These are phyloP conservation scores for Pseudopithomyces maydicus DNA, from an alignment of 2,329 filamentous ascomycete genomes.

Conservation along the genomic window DNA sequence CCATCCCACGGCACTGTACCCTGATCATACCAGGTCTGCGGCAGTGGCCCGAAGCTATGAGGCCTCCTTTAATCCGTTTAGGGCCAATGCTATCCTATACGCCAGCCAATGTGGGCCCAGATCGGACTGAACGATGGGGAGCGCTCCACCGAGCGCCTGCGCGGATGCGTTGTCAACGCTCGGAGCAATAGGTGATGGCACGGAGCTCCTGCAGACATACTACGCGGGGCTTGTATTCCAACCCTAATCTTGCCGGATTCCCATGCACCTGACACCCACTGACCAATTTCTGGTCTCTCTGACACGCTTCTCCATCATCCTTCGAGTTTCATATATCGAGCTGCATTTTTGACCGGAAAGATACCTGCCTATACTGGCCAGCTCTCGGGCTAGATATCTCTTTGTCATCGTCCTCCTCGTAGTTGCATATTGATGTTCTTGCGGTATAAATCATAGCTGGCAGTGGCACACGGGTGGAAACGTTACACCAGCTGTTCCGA, in stretches of 20 bases:
- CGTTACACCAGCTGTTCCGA: too few species aligned
- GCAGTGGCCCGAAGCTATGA: not conserved
- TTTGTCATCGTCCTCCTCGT: conserved; percentile 4
- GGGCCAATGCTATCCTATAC: not conserved
- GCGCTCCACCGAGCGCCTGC: not conserved
- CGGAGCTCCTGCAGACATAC: not conserved
- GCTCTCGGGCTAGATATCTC: not conserved
- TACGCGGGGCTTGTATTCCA: not conserved
- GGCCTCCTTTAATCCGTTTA: not conserved
- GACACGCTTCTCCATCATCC: not conserved
- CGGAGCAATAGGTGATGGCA: not conserved
- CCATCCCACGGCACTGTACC: not conserved
- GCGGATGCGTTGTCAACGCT: not conserved
- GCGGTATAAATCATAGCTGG: not conserved
- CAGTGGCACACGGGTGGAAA: too few species aligned
- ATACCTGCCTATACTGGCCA: not conserved
- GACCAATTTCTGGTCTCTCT: not conserved
- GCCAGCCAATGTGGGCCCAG: not conserved
- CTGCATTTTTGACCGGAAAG: not conserved
- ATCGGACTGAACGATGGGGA: not conserved
- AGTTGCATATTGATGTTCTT: not conserved
- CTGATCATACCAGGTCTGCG: not conserved
- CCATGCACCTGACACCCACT: not conserved
- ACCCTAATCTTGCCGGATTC: not conserved
- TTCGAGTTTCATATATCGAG: not conserved